Evolutionary conservation across 148 eudicot species (phyloP), one percentile per base, ranked within the genome.

Genomic region (Pouteria glomerata): DNA sequence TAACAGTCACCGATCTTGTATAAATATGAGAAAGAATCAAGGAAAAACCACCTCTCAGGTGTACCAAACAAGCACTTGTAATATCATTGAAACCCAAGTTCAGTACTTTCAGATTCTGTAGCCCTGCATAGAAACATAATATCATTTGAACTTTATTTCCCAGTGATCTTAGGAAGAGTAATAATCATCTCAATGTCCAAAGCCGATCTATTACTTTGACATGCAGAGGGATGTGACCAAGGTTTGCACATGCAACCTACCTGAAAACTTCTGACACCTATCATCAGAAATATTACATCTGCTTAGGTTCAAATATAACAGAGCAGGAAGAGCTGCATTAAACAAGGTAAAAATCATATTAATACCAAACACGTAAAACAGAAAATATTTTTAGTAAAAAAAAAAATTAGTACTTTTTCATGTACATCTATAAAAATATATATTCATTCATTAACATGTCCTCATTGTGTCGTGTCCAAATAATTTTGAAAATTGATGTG

Each of bases 1-100:
- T 42, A 31, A 35, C n/a, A 8, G 19, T 41, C 30, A 42, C 21
- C 18, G 18, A 67, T 26, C 26, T 39, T 44, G 37, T 6, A 26
- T 34, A 34, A 34, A 21, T 48, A 50, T 51, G 44, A 39, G 0
- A 39, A 5, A 39, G 44, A 39, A 39, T 4, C n/a, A 44, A 67
- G 76, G 70, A 33, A 66, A 68, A 14, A 16, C 45, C 41, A 91
- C 99, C 99, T 89, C 82, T 89, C 64, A 95, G 82, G 85, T 89
- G 83, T 68, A 79, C 80, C 83, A 95, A 83, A 73, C 89, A 86
- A 51, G 90, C 89, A 82, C 85, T 89, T 63, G 97, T 74, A 37
- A 95, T 82, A 67, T 89, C 87, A 78, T 92, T 91, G 83, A 95
- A 95, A 73, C 90, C 99, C 79, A 95, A 78, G 74, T 91, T 95